Evolutionary conservation across 2,329 filamentous ascomycete genomes (phyloP).

Genomic region (Metarhizium album): DNA sequence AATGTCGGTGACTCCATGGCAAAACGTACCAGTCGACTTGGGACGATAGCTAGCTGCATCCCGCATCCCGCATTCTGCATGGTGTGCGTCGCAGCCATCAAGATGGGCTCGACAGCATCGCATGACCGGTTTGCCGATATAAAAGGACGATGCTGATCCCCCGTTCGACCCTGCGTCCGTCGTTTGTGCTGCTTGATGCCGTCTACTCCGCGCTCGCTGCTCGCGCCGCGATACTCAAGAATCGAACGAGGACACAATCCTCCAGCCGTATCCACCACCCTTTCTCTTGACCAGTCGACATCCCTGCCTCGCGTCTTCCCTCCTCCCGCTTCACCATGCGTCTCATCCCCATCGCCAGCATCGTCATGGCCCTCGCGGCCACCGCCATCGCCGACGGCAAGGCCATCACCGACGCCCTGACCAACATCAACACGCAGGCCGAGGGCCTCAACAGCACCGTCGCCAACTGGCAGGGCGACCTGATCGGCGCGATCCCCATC

Average conservation of each 20-base stretch:
- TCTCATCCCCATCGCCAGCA: slow-evolving; percentile 1
- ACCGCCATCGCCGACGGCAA: slow-evolving; percentile 5
- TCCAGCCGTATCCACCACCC: neutral
- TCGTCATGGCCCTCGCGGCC: slow-evolving; percentile 3
- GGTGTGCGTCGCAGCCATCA: no score
- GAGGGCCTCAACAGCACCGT: slow-evolving; percentile 24
- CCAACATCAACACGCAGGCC: slow-evolving; percentile 22
- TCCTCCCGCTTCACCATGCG: slow-evolving; percentile 2
- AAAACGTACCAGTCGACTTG: no score
- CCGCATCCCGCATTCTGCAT: no score
- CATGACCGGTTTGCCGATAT: no score
- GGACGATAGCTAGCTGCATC: no score
- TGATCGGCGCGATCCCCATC: slow-evolving; percentile 30
- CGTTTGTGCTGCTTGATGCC: no score
- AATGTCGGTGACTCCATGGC: no score
- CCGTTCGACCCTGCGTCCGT: no score
- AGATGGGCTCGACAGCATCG: no score
- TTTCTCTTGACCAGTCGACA: neutral
- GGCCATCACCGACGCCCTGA: slow-evolving; percentile 17
- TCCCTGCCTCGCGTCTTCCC: neutral
- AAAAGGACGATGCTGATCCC: no score
- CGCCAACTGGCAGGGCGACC: slow-evolving; percentile 25
- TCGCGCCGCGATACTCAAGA: no score
- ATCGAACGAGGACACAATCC: neutral
- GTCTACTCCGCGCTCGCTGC: no score